These are phyloP conservation scores for Crithidia fasciculata DNA, from an alignment of 208 protist genomes.

Conservation along the genomic window DNA sequence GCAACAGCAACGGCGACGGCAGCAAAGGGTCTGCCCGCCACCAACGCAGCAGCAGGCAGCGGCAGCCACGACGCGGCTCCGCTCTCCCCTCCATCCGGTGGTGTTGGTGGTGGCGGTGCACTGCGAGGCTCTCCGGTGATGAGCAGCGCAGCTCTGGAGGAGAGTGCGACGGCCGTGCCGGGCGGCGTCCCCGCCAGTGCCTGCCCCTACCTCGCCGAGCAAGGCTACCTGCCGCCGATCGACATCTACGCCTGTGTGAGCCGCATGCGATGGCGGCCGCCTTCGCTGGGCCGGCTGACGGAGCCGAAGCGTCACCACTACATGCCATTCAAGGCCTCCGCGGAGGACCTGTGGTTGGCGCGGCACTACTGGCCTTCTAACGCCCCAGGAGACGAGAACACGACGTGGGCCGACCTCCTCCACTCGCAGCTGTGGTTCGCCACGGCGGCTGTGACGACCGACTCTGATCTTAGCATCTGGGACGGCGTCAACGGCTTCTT, in stretches of 20 bases:
- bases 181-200: constrained; percentile 6
- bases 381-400: background rate
- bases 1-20: background rate
- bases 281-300: constrained; percentile 31
- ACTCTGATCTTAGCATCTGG: constrained; percentile 78
- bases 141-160: constrained; percentile 3
- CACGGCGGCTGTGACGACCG: constrained; percentile 56
- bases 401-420: constrained; percentile 43
- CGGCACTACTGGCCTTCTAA: constrained; percentile 3
- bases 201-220: constrained; percentile 37
- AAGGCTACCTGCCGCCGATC: constrained; percentile 59
- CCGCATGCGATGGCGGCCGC: constrained; percentile 71
- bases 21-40: background rate
- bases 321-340: constrained; percentile 35
- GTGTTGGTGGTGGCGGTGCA: background rate
- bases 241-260: constrained; percentile 71
- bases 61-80: too few species aligned
- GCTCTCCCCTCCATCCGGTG: background rate
- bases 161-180: background rate
- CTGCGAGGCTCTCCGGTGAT: background rate
- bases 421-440: constrained; percentile 85
- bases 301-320: constrained; percentile 35
- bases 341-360: constrained; percentile 23
- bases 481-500: constrained; percentile 71
- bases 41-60: background rate